A percentile compares a stretch with the other conserved stretches of the same genome.
These are phyloP conservation scores for Phytophthora citrophthora DNA, from an alignment of 352 stramenopile genomes.

Conservation along the genomic window DNA sequence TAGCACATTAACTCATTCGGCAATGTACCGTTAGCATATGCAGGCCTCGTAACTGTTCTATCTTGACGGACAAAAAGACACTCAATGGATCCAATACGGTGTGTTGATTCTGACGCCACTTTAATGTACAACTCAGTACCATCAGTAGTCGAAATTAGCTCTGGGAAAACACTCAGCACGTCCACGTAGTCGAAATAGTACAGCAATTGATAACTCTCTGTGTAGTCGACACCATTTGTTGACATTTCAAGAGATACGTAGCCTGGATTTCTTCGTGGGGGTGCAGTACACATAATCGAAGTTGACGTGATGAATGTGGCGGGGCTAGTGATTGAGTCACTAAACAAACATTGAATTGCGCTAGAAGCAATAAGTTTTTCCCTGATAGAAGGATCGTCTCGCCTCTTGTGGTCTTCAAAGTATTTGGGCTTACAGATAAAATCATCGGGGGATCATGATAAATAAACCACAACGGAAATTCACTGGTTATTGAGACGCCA, in stretches of 20 bases:
- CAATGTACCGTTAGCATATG: slow-evolving; percentile 14
- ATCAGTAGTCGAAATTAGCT: slow-evolving; percentile 29
- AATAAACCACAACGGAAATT: slow-evolving; percentile 28
- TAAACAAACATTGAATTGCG: slow-evolving; percentile 45
- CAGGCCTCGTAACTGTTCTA: slow-evolving; percentile 22
- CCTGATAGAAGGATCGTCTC: slow-evolving; percentile 41
- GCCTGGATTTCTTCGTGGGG: slow-evolving; percentile 18
- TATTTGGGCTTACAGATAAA: slow-evolving; percentile 24
- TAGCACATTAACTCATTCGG: slow-evolving; percentile 36
- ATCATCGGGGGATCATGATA: slow-evolving; percentile 37
- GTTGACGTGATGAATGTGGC: slow-evolving; percentile 34
- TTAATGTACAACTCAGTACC: slow-evolving; percentile 35
- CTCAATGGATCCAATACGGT: slow-evolving; percentile 1
- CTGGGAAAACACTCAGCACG: slow-evolving; percentile 29
- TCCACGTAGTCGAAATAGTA: slow-evolving; percentile 45
- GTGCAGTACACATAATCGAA: slow-evolving; percentile 37
- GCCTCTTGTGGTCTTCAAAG: slow-evolving; percentile 26
- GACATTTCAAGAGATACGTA: slow-evolving; percentile 48
- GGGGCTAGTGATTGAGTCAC: slow-evolving; percentile 16
- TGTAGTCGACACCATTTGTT: slow-evolving; percentile 61
- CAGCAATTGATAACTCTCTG: slow-evolving; percentile 21
- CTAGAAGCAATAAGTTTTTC: slow-evolving; percentile 37
- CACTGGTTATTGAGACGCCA: neutral
- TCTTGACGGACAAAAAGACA: slow-evolving; percentile 13
- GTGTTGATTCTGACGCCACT: slow-evolving; percentile 18